Percentiles rank a stretch among this genome's conserved stretches.
phyloP scores from a whole-genome alignment of 345 rosid species.

The Eucalyptus urophylla region DNA sequence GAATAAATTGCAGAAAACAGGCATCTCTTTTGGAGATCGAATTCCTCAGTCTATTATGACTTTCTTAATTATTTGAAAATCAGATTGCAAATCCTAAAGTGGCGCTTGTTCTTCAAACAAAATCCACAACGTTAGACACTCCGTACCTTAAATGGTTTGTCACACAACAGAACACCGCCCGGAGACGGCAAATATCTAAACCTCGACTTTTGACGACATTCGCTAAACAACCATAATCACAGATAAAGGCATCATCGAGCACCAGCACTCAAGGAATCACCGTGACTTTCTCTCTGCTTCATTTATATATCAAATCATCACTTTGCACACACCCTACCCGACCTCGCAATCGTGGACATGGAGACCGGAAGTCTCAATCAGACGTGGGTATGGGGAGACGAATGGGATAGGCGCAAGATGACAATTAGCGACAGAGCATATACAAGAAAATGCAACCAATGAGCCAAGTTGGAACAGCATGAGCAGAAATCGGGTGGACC shows the following conservation, averaged over 20 bases:
- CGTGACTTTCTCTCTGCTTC: not conserved
- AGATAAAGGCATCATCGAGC: not conserved
- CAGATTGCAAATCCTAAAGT: not conserved
- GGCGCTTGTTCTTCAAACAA: not conserved
- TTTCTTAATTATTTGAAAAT: not conserved
- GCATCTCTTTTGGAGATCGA: not conserved
- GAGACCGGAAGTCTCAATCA: not conserved
- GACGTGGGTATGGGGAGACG: not conserved
- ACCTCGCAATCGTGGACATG: not conserved
- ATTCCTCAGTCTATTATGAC: not conserved
- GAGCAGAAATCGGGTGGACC: slow-evolving; percentile 1
- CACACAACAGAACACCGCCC: not conserved
- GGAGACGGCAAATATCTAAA: not conserved
- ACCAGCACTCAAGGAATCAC: not conserved
- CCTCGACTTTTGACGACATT: not conserved
- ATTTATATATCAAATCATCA: not conserved
- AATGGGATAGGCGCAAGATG: not conserved
- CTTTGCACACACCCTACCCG: not conserved
- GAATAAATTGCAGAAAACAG: not conserved
- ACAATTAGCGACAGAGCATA: not conserved
- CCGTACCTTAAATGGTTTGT: not conserved
- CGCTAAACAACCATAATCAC: not conserved
- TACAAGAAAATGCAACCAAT: not conserved
- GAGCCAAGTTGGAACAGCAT: not conserved
- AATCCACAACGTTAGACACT: not conserved